Evolutionary conservation across 116 monocot species (phyloP).

Genomic region (Zostera marina): DNA sequence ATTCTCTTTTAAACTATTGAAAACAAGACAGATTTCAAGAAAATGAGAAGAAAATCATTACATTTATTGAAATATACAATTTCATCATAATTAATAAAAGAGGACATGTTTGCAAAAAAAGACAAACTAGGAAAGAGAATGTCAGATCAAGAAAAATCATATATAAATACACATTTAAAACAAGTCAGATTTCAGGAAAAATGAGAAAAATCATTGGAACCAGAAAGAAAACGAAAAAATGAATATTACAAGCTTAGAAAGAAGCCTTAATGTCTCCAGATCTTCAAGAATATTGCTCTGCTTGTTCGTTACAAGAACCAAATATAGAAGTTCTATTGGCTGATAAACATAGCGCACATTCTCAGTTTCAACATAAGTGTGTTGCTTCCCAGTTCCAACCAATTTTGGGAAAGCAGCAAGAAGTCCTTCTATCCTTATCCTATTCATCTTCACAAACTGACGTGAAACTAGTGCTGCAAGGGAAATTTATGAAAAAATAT

Average conservation of each 20-base stretch:
- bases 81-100: too few species aligned
- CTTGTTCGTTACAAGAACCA: conserved; percentile 92
- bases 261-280: conserved; percentile 69
- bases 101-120: too few species aligned
- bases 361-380: conserved; percentile 97
- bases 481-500: not conserved
- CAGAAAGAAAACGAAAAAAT: not conserved
- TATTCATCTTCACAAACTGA: conserved; percentile 95
- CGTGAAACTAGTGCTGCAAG: conserved; percentile 89
- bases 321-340: conserved; percentile 75
- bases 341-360: conserved; percentile 99
- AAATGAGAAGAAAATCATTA: too few species aligned
- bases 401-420: conserved; percentile 95
- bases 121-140: too few species aligned
- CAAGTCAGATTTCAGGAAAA: too few species aligned
- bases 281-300: conserved; percentile 99
- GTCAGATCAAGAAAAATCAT: too few species aligned
- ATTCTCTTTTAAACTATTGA: too few species aligned
- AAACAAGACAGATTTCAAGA: too few species aligned
- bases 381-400: conserved; percentile 92
- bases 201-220: too few species aligned
- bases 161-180: too few species aligned
- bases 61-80: too few species aligned
- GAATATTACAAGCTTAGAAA: conserved; percentile 84
- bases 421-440: conserved; percentile 93